These are phyloP conservation scores for Lodderomyces jiufengensis DNA, from an alignment of 1,139 yeast species.

Conservation along the genomic window DNA sequence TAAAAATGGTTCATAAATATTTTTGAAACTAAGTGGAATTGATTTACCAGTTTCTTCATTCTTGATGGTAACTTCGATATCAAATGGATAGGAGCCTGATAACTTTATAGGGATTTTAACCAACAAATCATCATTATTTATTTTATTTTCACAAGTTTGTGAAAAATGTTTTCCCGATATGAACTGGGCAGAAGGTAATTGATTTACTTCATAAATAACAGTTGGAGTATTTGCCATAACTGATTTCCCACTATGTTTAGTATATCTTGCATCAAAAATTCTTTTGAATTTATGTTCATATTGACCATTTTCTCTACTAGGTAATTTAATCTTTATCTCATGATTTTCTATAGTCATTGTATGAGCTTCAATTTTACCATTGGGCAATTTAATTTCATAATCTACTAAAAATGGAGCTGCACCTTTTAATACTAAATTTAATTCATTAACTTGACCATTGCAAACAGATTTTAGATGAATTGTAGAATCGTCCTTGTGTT, in stretches of 20 bases:
- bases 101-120: constrained; percentile 55
- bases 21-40: constrained; percentile 14
- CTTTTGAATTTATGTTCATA: constrained; percentile 61
- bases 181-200: constrained; percentile 59
- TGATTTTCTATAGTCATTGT: constrained; percentile 30
- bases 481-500: constrained; percentile 18
- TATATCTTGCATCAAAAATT: constrained; percentile 66
- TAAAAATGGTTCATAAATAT: constrained; percentile 16
- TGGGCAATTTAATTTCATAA: constrained; percentile 63
- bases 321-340: constrained; percentile 27
- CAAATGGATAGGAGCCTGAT: constrained; percentile 64
- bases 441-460: constrained; percentile 26
- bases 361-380: constrained; percentile 40
- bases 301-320: constrained; percentile 46
- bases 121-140: constrained; percentile 21
- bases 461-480: constrained; percentile 33
- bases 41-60: constrained; percentile 30
- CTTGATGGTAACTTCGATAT: constrained; percentile 48
- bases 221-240: constrained; percentile 21
- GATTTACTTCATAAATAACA: constrained; percentile 57
- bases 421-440: constrained; percentile 43
- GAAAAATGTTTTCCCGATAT: constrained; percentile 41
- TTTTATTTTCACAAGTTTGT: constrained; percentile 57
- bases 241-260: constrained; percentile 37
- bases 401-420: constrained; percentile 70